Evolutionary conservation across 192 early-diverging fungal species (phyloP).

Genomic region (Coemansia sp.): DNA sequence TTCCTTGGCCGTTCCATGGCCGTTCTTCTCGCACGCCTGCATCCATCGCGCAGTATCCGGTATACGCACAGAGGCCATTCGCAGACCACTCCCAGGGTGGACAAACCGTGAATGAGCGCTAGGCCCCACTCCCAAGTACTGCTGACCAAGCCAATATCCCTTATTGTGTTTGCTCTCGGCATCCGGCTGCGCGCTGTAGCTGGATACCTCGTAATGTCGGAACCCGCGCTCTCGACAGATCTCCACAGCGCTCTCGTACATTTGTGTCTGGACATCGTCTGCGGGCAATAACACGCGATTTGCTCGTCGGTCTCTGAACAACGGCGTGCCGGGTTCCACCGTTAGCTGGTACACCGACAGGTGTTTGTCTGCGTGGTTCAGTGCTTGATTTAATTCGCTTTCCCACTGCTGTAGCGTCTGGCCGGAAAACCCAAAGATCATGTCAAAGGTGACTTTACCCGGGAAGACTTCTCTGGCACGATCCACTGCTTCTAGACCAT

Average conservation of each 20-base stretch:
- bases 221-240: conserved; percentile 27
- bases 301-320: conserved; percentile 36
- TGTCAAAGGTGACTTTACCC: conserved; percentile 46
- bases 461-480: conserved; percentile 38
- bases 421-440: conserved; percentile 58
- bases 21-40: conserved; percentile 23
- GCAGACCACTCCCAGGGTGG: conserved; percentile 24
- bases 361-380: conserved; percentile 40
- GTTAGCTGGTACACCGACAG: conserved; percentile 63
- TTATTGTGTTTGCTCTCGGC: conserved; percentile 54
- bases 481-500: conserved; percentile 45
- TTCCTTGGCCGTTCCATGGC: conserved; percentile 28
- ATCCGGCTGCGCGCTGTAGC: conserved; percentile 23
- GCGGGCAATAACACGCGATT: conserved; percentile 22
- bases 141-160: conserved; percentile 58
- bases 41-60: conserved; percentile 35
- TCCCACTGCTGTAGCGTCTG: conserved; percentile 49
- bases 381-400: conserved; percentile 35
- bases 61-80: conserved; percentile 25
- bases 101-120: conserved; percentile 60
- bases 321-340: conserved; percentile 58
- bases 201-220: conserved; percentile 61
- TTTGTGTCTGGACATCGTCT: conserved; percentile 38
- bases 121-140: conserved; percentile 62
- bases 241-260: conserved; percentile 49